These are phyloP conservation scores for Aspergillus flavus DNA, from an alignment of 2,329 filamentous ascomycete species.

Conservation along the genomic window DNA sequence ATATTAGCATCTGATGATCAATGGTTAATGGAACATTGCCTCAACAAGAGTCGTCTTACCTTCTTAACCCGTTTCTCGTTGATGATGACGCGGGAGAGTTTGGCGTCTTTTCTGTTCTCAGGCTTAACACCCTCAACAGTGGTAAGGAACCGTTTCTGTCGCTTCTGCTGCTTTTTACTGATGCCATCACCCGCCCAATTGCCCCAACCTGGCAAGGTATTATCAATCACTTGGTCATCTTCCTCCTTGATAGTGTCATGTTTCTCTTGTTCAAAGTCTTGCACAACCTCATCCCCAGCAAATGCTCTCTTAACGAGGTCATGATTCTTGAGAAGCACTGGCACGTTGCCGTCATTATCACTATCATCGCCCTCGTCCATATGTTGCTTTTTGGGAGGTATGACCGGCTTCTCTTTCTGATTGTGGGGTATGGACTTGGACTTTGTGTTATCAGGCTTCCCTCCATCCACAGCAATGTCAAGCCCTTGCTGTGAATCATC, in stretches of 20 bases:
- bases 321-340: slow-evolving; percentile 53
- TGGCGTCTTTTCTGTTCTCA: slow-evolving; percentile 77
- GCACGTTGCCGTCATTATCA: slow-evolving; percentile 45
- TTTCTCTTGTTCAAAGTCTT: slow-evolving; percentile 82
- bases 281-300: slow-evolving; percentile 80
- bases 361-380: slow-evolving; percentile 49
- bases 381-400: slow-evolving; percentile 22
- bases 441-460: slow-evolving; percentile 17
- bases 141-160: slow-evolving; percentile 54
- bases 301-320: slow-evolving; percentile 81
- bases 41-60: slow-evolving; percentile 51
- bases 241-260: slow-evolving; percentile 70
- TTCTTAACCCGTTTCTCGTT: slow-evolving; percentile 90
- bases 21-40: neutral
- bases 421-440: slow-evolving; percentile 23
- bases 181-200: slow-evolving; percentile 86
- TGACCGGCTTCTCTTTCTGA: slow-evolving; percentile 23
- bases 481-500: slow-evolving; percentile 34
- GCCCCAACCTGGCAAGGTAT: slow-evolving; percentile 92
- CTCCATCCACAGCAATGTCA: slow-evolving; percentile 36
- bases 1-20: slow-evolving; percentile 10
- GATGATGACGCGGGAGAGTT: slow-evolving; percentile 82
- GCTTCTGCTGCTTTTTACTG: slow-evolving; percentile 67
- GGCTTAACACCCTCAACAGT: slow-evolving; percentile 70
- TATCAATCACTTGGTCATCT: slow-evolving; percentile 79